These are phyloP conservation scores for Aspergillus eucalypticola DNA, from an alignment of 2,329 filamentous ascomycete species.

Conservation along the genomic window DNA sequence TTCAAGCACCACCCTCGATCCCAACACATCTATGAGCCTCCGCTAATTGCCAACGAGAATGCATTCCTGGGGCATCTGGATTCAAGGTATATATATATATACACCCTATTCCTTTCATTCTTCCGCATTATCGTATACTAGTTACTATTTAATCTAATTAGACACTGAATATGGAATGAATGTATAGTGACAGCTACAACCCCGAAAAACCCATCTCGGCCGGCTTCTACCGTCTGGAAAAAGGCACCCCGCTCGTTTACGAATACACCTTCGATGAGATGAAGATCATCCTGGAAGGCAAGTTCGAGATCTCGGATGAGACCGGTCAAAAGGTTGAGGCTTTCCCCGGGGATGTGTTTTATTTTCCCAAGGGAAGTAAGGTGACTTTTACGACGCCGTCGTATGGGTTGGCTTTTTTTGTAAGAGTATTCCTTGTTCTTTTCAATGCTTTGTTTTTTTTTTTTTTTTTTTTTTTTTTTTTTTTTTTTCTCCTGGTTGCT, in stretches of 20 bases:
- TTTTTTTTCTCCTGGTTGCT: background rate
- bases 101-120: background rate
- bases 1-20: slow-evolving; percentile 60
- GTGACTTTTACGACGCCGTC: slow-evolving; percentile 66
- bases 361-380: slow-evolving; percentile 65
- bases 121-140: too few species aligned
- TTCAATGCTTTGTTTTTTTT: background rate
- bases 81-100: slow-evolving; percentile 50
- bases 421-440: slow-evolving; percentile 23
- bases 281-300: slow-evolving; percentile 71
- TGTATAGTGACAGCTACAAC: slow-evolving; percentile 53
- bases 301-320: slow-evolving; percentile 65
- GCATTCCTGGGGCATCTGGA: slow-evolving; percentile 66
- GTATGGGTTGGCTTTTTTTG: slow-evolving; percentile 62
- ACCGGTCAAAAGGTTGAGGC: slow-evolving; percentile 62
- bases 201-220: slow-evolving; percentile 61
- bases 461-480: background rate
- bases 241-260: slow-evolving; percentile 67
- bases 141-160: too few species aligned
- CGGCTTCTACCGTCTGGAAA: slow-evolving; percentile 68
- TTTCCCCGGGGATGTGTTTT: slow-evolving; percentile 65
- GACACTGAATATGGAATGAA: background rate
- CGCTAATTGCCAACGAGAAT: slow-evolving; percentile 67
- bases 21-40: slow-evolving; percentile 62
- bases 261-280: slow-evolving; percentile 71